Evolutionary conservation across 2,329 filamentous ascomycete genomes (phyloP), one percentile per base, ranked within the genome.

Genomic region (Ophiostoma angusticollis): DNA sequence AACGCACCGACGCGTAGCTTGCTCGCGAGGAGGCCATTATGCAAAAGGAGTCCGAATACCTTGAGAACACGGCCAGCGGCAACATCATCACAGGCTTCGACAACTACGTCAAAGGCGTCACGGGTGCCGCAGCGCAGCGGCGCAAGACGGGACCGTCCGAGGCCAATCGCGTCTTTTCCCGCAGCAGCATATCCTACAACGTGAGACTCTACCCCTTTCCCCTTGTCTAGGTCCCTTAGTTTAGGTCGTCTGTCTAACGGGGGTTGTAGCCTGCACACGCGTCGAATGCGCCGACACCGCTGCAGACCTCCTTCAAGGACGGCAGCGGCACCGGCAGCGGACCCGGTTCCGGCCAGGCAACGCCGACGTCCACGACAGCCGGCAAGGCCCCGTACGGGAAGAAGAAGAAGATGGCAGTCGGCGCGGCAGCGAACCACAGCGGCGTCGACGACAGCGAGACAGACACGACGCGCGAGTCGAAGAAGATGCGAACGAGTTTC

Each of bases 51-150:
- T 76, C 79, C 42, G 72, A 79, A 14, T 98, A 98, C 58, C 76
- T 98, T 37, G 89, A 96, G 58, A 85, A 85, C 52, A 93, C 86
- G 5, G 80, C 78, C 12, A 76, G 70, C 50, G 91, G 91, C 31
- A 98, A 98, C 63, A 96, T 98, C 55, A 89, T 98, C 57, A 86
- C 84, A 35, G 91, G 91, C 17, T 98, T 98, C 59, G 91, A 98
- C 59, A 93, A 86, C 56, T 98, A 96, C 63, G 93, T 94, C 67
- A 98, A 98, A 60, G 87, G 84, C 39, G 72, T 71, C 14, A 71
- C 74, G 8, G 73, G 75, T n/a, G 66, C 69, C 2, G 70, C 70
- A 4, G 69, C 77, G 9, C 68, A 74, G 48, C 67, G 80, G 53
- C 72, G 78, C 52, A 74, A 81, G 57, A 68, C 71, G 18, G 72